Conservation (phyloP, 306 rosid genomes). For the Hippophae gyantsensis region DNA sequence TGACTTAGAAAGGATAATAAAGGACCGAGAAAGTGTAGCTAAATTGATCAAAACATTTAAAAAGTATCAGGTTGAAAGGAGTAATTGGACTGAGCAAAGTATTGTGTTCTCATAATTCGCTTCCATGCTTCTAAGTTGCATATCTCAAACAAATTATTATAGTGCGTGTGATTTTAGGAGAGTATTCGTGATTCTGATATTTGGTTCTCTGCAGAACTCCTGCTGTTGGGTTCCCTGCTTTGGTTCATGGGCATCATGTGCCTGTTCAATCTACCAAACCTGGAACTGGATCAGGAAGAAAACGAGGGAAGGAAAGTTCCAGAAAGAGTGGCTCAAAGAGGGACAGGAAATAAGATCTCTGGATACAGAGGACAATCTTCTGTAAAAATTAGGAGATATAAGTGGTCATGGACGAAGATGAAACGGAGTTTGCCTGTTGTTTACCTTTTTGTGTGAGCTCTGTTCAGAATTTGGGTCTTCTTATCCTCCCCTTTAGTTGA, state of each 20-base stretch:
- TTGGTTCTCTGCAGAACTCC: constrained; percentile 65
- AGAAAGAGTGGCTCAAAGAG: constrained; percentile 46
- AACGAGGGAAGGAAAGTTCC: constrained; percentile 28
- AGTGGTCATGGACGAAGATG: constrained; percentile 64
- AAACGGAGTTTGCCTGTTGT: constrained; percentile 23
- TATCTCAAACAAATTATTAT: not conserved
- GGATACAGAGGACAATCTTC: constrained; percentile 27
- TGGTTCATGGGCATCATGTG: constrained; percentile 74
- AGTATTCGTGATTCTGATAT: not conserved
- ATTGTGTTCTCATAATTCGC: not conserved
- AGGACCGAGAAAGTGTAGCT: too few species aligned
- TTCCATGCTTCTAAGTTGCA: not conserved
- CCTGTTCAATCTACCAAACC: constrained; percentile 45
- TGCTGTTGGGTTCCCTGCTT: constrained; percentile 99
- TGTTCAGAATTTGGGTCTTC: not conserved
- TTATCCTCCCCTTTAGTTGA: too few species aligned
- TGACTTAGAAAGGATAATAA: too few species aligned
- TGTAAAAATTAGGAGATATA: constrained; percentile 56
- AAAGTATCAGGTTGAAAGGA: too few species aligned
- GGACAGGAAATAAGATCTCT: constrained; percentile 29
- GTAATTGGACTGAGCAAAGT: too few species aligned
- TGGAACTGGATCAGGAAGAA: constrained; percentile 29
- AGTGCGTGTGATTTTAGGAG: not conserved
- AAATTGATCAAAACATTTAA: too few species aligned
- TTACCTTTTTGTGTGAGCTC: constrained; percentile 2